A percentile compares a stretch with the other conserved stretches of the same genome.
Evolutionary conservation across 192 early-diverging fungal species (phyloP).

Genomic region (Coemansia sp.): DNA sequence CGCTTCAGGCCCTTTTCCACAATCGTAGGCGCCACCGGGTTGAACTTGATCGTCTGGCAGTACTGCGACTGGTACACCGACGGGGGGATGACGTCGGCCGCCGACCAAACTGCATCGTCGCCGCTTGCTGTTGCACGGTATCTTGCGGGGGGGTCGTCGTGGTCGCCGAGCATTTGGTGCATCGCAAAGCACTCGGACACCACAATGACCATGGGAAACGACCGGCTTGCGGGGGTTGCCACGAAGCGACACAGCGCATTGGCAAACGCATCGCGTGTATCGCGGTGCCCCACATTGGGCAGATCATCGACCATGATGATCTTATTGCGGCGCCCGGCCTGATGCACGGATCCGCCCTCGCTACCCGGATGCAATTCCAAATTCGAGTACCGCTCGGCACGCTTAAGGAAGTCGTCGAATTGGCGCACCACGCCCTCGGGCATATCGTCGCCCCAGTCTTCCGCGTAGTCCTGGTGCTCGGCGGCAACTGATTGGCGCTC

Average conservation of each 20-base stretch:
- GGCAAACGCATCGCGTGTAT: slow-evolving; percentile 58
- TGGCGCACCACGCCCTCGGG: slow-evolving; percentile 47
- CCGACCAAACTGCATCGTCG: slow-evolving; percentile 22
- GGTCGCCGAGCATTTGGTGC: slow-evolving; percentile 38
- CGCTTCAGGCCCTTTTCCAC: slow-evolving; percentile 61
- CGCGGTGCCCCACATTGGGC: slow-evolving; percentile 57
- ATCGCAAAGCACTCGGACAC: slow-evolving; percentile 40
- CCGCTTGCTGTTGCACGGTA: slow-evolving; percentile 5
- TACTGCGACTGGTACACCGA: slow-evolving; percentile 26
- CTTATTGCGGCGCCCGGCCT: slow-evolving; percentile 15
- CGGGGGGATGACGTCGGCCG: slow-evolving; percentile 33
- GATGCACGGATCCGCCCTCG: too few relatives aligned
- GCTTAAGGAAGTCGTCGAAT: slow-evolving; percentile 60
- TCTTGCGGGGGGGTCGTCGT: neutral
- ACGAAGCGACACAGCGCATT: slow-evolving; percentile 53
- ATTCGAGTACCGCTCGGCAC: slow-evolving; percentile 56
- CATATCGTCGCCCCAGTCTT: slow-evolving; percentile 7
- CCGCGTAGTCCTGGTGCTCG: neutral
- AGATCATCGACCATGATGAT: slow-evolving; percentile 65
- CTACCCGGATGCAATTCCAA: slow-evolving; percentile 15
- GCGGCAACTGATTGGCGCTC: slow-evolving; percentile 10
- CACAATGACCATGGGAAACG: slow-evolving; percentile 51
- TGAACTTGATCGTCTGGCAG: slow-evolving; percentile 57
- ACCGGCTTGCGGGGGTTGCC: slow-evolving; percentile 20
- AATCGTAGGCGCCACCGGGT: slow-evolving; percentile 66